Evolutionary conservation across 2,329 filamentous ascomycete genomes (phyloP).

Genomic region (Aspergillus flavus): DNA sequence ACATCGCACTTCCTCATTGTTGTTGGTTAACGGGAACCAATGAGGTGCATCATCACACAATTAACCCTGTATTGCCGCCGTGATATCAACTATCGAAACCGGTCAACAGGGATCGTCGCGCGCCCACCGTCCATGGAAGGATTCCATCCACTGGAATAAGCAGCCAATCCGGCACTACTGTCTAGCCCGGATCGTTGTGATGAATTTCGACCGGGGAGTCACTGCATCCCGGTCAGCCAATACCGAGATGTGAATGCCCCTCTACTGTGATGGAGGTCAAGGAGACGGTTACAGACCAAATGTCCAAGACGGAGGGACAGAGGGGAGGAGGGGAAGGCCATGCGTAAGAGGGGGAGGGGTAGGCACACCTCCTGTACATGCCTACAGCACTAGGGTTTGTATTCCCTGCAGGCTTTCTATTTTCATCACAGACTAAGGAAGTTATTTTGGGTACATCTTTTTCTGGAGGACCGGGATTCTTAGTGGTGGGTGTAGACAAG

Average conservation of each 20-base stretch:
- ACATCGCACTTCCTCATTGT: neutral
- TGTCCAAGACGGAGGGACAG: neutral
- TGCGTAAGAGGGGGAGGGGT: neutral
- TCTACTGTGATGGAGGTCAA: neutral
- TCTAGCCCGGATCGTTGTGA: conserved; percentile 5
- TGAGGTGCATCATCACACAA: conserved; percentile 19
- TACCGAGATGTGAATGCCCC: neutral
- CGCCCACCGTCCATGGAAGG: neutral
- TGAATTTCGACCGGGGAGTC: conserved; percentile 4
- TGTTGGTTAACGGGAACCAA: neutral
- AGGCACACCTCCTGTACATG: neutral
- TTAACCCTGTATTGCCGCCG: conserved; percentile 16
- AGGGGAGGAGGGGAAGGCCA: neutral
- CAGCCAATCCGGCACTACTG: conserved; percentile 1
- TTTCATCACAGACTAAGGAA: conserved; percentile 8
- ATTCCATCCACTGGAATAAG: conserved; percentile 2
- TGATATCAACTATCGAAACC: conserved; percentile 13
- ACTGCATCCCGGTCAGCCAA: neutral
- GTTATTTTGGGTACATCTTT: conserved; percentile 2
- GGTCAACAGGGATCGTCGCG: neutral
- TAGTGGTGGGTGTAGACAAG: neutral
- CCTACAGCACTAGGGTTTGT: neutral
- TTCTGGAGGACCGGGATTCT: neutral
- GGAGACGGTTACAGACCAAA: neutral
- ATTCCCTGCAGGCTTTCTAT: conserved; percentile 3